Evolutionary conservation across 169 alveolate genomes (phyloP).

Genomic region (Cryptosporidium canis): DNA sequence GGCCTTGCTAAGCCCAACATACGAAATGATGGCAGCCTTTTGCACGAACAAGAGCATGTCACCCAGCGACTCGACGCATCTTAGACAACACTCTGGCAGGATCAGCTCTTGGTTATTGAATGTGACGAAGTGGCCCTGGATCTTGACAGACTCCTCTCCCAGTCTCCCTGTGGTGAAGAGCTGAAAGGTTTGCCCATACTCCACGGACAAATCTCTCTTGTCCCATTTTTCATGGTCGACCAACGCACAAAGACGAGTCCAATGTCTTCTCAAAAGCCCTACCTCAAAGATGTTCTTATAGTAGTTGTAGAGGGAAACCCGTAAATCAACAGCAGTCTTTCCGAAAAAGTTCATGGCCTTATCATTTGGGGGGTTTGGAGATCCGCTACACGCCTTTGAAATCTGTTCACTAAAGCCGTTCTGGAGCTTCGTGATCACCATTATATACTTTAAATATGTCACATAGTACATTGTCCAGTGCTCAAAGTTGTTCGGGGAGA

Average conservation of each 20-base stretch:
- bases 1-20: not conserved
- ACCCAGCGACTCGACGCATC: slow-evolving; percentile 8
- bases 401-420: not conserved
- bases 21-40: slow-evolving; percentile 18
- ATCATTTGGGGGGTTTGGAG: not conserved
- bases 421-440: slow-evolving; percentile 6
- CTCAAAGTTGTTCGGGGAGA: not conserved
- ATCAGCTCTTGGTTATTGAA: not conserved
- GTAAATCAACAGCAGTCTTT: not conserved
- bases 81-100: slow-evolving; percentile 27
- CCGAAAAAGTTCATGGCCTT: not conserved
- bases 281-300: slow-evolving; percentile 23
- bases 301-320: slow-evolving; percentile 2
- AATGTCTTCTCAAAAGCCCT: not conserved
- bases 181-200: slow-evolving; percentile 14
- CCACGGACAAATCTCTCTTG: not conserved
- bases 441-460: slow-evolving; percentile 9
- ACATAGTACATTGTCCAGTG: not conserved
- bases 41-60: not conserved
- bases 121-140: not conserved
- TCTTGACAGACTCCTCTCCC: not conserved
- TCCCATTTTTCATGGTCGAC: slow-evolving; percentile 59
- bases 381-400: not conserved
- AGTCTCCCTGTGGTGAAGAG: slow-evolving; percentile 26
- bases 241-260: not conserved